Base-by-base conservation (phyloP, 306 rosid species). In the Coriaria nepalensis region DNA sequence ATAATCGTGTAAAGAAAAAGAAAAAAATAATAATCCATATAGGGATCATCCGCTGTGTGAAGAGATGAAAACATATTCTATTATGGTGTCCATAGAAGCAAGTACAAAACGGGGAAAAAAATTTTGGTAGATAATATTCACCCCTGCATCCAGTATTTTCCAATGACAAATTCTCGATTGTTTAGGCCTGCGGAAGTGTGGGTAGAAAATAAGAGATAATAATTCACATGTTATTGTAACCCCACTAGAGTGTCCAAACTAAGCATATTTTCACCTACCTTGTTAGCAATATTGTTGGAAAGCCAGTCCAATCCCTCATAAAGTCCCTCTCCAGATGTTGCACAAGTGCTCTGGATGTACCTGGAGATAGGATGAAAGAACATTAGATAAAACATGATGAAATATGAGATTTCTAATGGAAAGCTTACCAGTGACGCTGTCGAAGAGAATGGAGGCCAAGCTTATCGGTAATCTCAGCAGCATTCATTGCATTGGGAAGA, bases 331-430 rank as follows among this genome's bases (percentile, higher is more conserved):
- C 98, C 98, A 38, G 98, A 92, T 15, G 98, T 92, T 48, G 98
- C 98, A 66, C 98, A 90, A 37, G 98, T 90, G 83, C 98, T 90
- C 81, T 90, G 98, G 68, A 90, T 90, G 77, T 92, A 92, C 98
- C 98, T 92, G 83, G 43, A 63, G 56, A 67, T 58, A 36, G 40
- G 62, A 49, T 5, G 48, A 39, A 33, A 37, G 34, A 14, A 52
- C 14, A 44, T 72, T 69, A 62, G 61, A 55, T 41, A 20, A 10
- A 55, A 9, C 45, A 13, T 34, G 7, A 12, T 6, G 39, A 48
- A 42, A 10, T 32, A 37, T 9, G 39, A 50, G 7, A 41, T 10
- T n/a, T n/a, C 15, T 0, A n/a, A 29, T 39, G 33, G 46, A 14
- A 63, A 13, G 47, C 43, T 50, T 69, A 92, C 98, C 98, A 92